phyloP scores from a whole-genome alignment of 441 rosid genomes.

The Adansonia rubrostipa region DNA sequence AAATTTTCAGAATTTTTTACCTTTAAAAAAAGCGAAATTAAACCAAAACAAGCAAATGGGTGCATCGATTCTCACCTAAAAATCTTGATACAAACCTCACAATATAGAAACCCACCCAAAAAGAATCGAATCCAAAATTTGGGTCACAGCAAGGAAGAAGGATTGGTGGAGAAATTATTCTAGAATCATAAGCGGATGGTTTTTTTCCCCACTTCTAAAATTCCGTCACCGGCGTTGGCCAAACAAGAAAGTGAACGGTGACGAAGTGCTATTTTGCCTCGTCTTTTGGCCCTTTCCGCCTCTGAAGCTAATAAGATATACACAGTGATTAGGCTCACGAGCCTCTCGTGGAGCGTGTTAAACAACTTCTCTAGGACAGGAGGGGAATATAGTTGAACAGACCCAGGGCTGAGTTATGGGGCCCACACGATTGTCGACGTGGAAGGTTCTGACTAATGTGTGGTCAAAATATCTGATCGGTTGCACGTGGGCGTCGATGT shows the following conservation, averaged over 20 bases:
- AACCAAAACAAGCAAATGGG: constrained; percentile 21
- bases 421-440: not conserved
- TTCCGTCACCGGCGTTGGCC: constrained; percentile 48
- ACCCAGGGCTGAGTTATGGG: not conserved
- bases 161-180: not conserved
- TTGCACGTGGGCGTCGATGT: constrained; percentile 30
- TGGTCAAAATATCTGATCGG: constrained; percentile 1
- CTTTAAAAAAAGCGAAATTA: constrained; percentile 16
- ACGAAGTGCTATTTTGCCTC: constrained; percentile 33
- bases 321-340: constrained; percentile 32
- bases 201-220: not conserved
- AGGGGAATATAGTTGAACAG: not conserved
- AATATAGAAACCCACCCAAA: constrained; percentile 22
- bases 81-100: constrained; percentile 32
- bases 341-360: constrained; percentile 34
- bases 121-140: constrained; percentile 32
- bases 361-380: not conserved
- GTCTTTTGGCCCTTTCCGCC: constrained; percentile 22
- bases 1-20: constrained; percentile 17
- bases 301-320: constrained; percentile 28
- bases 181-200: constrained; percentile 18
- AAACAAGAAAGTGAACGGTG: constrained; percentile 35
- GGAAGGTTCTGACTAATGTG: constrained; percentile 23
- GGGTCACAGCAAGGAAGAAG: constrained; percentile 23
- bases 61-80: constrained; percentile 37